phyloP scores from a whole-genome alignment of 768 basidiomycete genomes.

The Ramaria sp. region DNA sequence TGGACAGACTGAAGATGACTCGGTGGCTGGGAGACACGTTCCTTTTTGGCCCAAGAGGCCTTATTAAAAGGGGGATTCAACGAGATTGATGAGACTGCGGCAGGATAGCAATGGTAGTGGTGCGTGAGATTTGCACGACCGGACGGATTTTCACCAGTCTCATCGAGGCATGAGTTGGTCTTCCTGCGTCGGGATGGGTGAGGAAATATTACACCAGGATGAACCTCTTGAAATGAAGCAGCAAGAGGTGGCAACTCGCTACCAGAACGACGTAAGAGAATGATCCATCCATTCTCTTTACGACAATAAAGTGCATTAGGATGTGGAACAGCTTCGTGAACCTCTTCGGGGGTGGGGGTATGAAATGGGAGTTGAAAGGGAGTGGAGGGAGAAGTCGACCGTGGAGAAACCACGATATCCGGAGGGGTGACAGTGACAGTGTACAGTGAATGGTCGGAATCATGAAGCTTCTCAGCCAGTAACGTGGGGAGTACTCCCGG shows the following conservation, averaged over 20 bases:
- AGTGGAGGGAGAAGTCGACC: slow-evolving; percentile 16
- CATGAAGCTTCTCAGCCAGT: slow-evolving; percentile 56
- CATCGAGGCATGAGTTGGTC: slow-evolving; percentile 41
- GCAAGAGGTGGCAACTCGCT: slow-evolving; percentile 50
- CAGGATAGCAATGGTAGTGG: slow-evolving; percentile 69
- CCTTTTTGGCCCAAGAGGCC: slow-evolving; percentile 46
- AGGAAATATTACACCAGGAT: slow-evolving; percentile 38
- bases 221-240: slow-evolving; percentile 33
- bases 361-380: slow-evolving; percentile 16
- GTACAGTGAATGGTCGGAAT: slow-evolving; percentile 62
- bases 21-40: slow-evolving; percentile 9
- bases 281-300: slow-evolving; percentile 75
- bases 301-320: slow-evolving; percentile 77
- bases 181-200: slow-evolving; percentile 39
- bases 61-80: slow-evolving; percentile 51
- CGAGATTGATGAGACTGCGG: slow-evolving; percentile 57
- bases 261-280: slow-evolving; percentile 60
- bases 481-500: slow-evolving; percentile 59
- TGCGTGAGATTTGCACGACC: slow-evolving; percentile 52
- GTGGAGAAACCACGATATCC: slow-evolving; percentile 18
- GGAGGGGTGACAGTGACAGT: slow-evolving; percentile 37
- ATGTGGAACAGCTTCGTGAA: slow-evolving; percentile 64
- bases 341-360: slow-evolving; percentile 49
- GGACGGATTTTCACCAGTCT: slow-evolving; percentile 31
- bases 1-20: neutral